Percentiles rank a stretch among this genome's conserved stretches.
These are phyloP conservation scores for Fraxinus paxiana DNA, from an alignment of 305 asterid genomes.

Conservation along the genomic window DNA sequence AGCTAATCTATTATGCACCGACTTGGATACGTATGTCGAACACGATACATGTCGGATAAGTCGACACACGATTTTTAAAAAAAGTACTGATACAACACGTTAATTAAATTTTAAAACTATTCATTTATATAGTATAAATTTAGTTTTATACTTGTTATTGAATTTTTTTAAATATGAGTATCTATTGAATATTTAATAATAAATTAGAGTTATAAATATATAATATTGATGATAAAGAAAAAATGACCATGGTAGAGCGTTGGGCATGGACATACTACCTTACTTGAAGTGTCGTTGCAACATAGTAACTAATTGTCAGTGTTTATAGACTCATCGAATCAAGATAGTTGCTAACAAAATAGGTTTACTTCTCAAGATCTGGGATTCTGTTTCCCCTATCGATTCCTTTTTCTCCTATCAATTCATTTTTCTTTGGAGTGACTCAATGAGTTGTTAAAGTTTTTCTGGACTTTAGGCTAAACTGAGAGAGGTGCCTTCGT, in stretches of 20 bases:
- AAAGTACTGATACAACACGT: not conserved
- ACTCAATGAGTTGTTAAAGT: not conserved
- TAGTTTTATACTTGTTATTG: not conserved
- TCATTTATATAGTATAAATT: too few relatives aligned
- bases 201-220: too few relatives aligned
- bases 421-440: not conserved
- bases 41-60: not conserved
- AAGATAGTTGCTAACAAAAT: not conserved
- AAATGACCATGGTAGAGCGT: not conserved
- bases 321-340: not conserved
- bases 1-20: not conserved
- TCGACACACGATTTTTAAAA: too few relatives aligned
- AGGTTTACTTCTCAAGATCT: not conserved
- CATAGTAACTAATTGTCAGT: not conserved
- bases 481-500: constrained; percentile 80
- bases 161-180: not conserved
- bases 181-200: not conserved
- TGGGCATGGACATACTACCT: not conserved
- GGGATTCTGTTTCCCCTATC: not conserved
- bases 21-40: not conserved
- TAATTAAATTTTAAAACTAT: too few relatives aligned
- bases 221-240: not conserved
- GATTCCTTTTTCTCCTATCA: not conserved
- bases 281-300: not conserved
- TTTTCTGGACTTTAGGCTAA: constrained; percentile 58